Percentiles rank a stretch among this genome's conserved stretches.
These are phyloP conservation scores for Pythium grandisporangium DNA, from an alignment of 352 stramenopile species.

Conservation along the genomic window DNA sequence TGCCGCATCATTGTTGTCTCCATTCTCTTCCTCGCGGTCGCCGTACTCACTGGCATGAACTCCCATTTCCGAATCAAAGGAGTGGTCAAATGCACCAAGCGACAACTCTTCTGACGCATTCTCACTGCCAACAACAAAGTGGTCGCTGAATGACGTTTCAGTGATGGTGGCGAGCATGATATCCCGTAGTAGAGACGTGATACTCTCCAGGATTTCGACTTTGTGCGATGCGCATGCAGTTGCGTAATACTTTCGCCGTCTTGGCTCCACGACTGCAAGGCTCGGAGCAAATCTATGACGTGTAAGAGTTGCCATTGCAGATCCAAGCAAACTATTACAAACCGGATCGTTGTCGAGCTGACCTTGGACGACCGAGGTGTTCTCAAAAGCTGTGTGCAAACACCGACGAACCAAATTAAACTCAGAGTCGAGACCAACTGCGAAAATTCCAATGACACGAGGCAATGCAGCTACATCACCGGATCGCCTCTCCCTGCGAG, in stretches of 20 bases:
- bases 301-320: too few species aligned
- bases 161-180: constrained; percentile 65
- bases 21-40: too few species aligned
- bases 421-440: constrained; percentile 49
- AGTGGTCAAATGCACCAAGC: constrained; percentile 3
- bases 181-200: constrained; percentile 43
- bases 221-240: constrained; percentile 22
- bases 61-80: constrained; percentile 6
- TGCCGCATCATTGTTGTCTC: too few species aligned
- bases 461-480: neutral
- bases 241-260: constrained; percentile 21
- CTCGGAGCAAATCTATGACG: constrained; percentile 36
- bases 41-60: constrained; percentile 1
- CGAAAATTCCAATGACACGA: constrained; percentile 39
- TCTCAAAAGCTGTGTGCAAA: too few species aligned
- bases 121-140: constrained; percentile 10
- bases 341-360: too few species aligned
- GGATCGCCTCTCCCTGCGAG: neutral
- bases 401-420: constrained; percentile 58
- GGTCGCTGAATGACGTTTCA: constrained; percentile 8
- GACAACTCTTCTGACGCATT: neutral
- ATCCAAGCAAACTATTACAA: too few species aligned
- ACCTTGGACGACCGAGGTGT: too few species aligned
- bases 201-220: constrained; percentile 47
- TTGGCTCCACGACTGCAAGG: constrained; percentile 36